Base-by-base conservation (phyloP, 2,329 filamentous ascomycete genomes). In the Aspergillus caelatus region DNA sequence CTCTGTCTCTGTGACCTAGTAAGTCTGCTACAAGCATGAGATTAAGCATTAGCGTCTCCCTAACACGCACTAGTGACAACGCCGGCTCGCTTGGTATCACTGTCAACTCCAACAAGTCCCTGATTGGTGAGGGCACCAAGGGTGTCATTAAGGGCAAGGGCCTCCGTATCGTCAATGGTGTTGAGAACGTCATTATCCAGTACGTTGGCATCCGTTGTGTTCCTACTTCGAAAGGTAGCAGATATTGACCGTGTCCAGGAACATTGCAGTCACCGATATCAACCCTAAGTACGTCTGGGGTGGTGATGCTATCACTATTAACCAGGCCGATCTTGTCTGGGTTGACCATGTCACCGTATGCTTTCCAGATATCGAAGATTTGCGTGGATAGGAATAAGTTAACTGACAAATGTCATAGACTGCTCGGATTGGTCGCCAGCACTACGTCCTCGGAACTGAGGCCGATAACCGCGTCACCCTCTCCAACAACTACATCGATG, bases 251-350 rank as follows among this genome's bases (percentile, higher is more conserved):
- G 21, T 5, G 3, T 14, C 23, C 39, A 67, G 65, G 57, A 87
- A 87, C 75, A 77, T 86, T 61, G 80, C 83, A 57, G 81, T 87
- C 70, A 85, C 84, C 58, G 77, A 85, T 58, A 76, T 87, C 56
- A 87, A 87, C 78, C 82, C 85, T 19, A 71, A 83, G 72, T 85
- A 86, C 68, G 84, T 87, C 66, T 87, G 85, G 85, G 85, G 85
- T 61, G 85, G 85, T 59, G 85, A 87, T 71, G 85, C 82, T 48
- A 85, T 87, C 71, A 85, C 83, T 45, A 72, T 87, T 8, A 76
- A 84, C 61, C 75, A 79, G 46, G 73, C 79, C 14, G 74, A 76
- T 56, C 54, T 76, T 66, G 67, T 79, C 68, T 84, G 83, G 82
- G 82, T 84, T 64, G 83, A 85, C 39, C 65, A 66, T 32, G 65